A percentile compares a stretch with the other conserved stretches of the same genome.
Evolutionary conservation across 805 yeast genomes (phyloP).

Genomic region (Zygotorulaspora sp.): DNA sequence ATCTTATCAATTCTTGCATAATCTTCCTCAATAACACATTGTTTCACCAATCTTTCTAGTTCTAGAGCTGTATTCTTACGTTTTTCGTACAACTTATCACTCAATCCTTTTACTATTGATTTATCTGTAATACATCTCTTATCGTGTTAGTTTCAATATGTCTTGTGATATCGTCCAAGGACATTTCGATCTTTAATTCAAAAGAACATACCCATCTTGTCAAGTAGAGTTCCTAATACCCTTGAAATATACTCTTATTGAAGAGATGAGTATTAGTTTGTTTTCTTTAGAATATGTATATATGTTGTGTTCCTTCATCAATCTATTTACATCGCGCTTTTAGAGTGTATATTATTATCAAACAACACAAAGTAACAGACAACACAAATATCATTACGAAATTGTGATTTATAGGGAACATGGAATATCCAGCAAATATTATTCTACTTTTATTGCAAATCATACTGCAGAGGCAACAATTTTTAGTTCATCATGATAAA

Average conservation of each 20-base stretch:
- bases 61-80: conserved; percentile 74
- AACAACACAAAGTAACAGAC: conserved; percentile 1
- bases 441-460: conserved; percentile 28
- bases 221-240: no score
- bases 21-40: conserved; percentile 40
- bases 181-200: conserved; percentile 27
- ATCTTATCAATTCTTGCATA: conserved; percentile 40
- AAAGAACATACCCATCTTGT: conserved; percentile 9
- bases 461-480: conserved; percentile 28
- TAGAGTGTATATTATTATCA: no score
- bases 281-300: no score
- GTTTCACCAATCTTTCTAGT: conserved; percentile 71
- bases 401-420: conserved; percentile 1
- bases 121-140: conserved; percentile 43
- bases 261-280: no score
- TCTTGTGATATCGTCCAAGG: conserved; percentile 21
- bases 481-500: conserved; percentile 20
- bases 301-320: no score
- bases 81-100: conserved; percentile 72
- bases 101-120: conserved; percentile 59
- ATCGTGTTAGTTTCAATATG: neutral
- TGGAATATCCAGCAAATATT: conserved; percentile 25
- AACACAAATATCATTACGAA: neutral
- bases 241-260: no score
- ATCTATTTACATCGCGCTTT: no score